Evolutionary conservation across 2,329 filamentous ascomycete genomes (phyloP).

Genomic region (Rutstroemia sp.): DNA sequence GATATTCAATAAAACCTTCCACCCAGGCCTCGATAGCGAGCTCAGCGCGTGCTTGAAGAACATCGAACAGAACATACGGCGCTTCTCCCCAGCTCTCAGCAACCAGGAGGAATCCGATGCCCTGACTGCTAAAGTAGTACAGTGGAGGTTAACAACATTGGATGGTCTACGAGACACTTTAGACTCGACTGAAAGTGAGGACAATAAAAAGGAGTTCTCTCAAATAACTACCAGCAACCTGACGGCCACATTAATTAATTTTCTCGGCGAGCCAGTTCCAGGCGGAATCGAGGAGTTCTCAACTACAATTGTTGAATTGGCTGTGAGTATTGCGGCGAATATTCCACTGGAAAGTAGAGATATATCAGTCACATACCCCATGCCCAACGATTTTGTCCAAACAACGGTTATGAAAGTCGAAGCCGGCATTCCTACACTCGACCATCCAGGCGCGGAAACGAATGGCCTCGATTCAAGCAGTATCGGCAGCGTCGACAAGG

Average conservation of each 20-base stretch:
- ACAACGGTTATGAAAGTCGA: constrained; percentile 81
- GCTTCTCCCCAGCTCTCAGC: constrained; percentile 62
- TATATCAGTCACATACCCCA: constrained; percentile 77
- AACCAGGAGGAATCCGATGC: constrained; percentile 87
- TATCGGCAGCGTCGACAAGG: constrained; percentile 27
- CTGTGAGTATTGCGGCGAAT: constrained; percentile 77
- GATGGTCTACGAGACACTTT: constrained; percentile 77
- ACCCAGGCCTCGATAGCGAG: constrained; percentile 72
- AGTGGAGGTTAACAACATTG: constrained; percentile 88
- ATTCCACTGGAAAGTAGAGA: constrained; percentile 87
- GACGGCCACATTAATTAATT: constrained; percentile 61
- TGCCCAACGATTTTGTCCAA: constrained; percentile 65
- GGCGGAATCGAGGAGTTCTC: constrained; percentile 80
- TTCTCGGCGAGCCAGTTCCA: constrained; percentile 69
- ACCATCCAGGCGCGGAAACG: constrained; percentile 29
- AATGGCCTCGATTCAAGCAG: constrained; percentile 26
- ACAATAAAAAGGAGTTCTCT: constrained; percentile 62
- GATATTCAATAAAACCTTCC: constrained; percentile 86
- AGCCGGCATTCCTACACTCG: constrained; percentile 53
- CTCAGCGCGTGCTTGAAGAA: constrained; percentile 74
- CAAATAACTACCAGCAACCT: constrained; percentile 62
- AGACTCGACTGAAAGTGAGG: constrained; percentile 54
- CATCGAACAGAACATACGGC: constrained; percentile 82
- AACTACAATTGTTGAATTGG: constrained; percentile 87
- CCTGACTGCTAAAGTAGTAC: constrained; percentile 76